A percentile compares a stretch with the other conserved stretches of the same genome.
These are phyloP conservation scores for Cyclotella baltica DNA, from an alignment of 108 stramenopile species.

Conservation along the genomic window DNA sequence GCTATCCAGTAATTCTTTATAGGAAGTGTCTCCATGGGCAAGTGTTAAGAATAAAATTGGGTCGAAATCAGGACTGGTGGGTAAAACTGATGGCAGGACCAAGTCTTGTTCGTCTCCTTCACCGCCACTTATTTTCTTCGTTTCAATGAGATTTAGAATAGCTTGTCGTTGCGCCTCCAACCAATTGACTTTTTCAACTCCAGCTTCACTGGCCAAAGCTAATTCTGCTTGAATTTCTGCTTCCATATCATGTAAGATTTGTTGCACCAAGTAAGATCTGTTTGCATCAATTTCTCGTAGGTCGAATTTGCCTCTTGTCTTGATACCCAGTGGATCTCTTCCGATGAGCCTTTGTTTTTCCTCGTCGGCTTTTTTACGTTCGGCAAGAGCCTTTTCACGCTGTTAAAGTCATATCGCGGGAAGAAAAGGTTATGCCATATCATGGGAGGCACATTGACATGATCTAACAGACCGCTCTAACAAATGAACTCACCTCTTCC, in stretches of 20 bases:
- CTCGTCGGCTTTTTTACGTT: constrained; percentile 74
- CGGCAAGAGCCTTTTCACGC: constrained; percentile 61
- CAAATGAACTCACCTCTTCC: constrained; percentile 47
- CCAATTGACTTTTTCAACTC: constrained; percentile 63
- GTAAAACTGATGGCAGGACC: constrained; percentile 62
- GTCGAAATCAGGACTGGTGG: constrained; percentile 82
- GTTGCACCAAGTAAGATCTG: constrained; percentile 64
- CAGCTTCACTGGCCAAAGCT: constrained; percentile 44
- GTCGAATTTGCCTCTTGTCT: constrained; percentile 61
- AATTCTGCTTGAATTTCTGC: constrained; percentile 61
- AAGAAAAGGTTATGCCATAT: neutral
- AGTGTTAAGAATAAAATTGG: constrained; percentile 88
- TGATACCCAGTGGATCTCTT: constrained; percentile 80
- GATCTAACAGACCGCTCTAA: neutral
- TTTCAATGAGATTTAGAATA: constrained; percentile 69
- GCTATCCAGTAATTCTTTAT: constrained; percentile 71
- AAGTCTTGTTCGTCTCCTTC: constrained; percentile 7
- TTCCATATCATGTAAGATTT: constrained; percentile 67
- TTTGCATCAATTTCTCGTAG: constrained; percentile 62
- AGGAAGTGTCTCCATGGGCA: constrained; percentile 80
- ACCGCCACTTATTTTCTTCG: constrained; percentile 17
- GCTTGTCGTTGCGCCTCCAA: constrained; percentile 77
- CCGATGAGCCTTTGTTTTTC: constrained; percentile 69
- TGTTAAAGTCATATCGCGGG: neutral
- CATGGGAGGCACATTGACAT: neutral